These are phyloP conservation scores for Spizellomyces punctatus DNA, from an alignment of 192 early-diverging fungal species.

Conservation along the genomic window DNA sequence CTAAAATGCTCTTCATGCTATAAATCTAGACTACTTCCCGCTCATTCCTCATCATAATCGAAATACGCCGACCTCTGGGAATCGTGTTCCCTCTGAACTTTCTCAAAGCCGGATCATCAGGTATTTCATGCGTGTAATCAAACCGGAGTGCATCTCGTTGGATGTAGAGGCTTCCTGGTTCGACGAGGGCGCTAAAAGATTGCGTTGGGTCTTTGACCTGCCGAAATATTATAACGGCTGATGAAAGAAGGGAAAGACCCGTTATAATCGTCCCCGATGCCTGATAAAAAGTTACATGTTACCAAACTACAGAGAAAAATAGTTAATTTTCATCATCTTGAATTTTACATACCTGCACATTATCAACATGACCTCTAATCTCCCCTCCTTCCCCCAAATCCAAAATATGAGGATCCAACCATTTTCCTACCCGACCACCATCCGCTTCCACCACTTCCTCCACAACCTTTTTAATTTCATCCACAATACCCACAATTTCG, in stretches of 20 bases:
- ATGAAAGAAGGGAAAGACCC: conserved; percentile 72
- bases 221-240: conserved; percentile 72
- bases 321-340: too few relatives aligned
- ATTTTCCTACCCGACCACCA: conserved; percentile 26
- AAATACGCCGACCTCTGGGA: conserved; percentile 66
- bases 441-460: conserved; percentile 43
- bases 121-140: conserved; percentile 81
- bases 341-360: conserved; percentile 42
- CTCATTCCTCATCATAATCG: conserved; percentile 70
- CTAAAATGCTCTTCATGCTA: too few relatives aligned
- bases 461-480: conserved; percentile 61
- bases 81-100: conserved; percentile 56
- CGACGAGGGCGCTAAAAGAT: conserved; percentile 64
- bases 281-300: conserved; percentile 17
- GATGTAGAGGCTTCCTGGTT: conserved; percentile 71
- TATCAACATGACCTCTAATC: conserved; percentile 83
- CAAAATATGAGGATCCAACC: conserved; percentile 79
- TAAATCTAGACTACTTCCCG: not conserved
- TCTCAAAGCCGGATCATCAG: conserved; percentile 47
- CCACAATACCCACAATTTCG: conserved; percentile 53
- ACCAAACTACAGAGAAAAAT: not conserved
- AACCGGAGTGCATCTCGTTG: conserved; percentile 72
- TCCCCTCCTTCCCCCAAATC: conserved; percentile 69
- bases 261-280: conserved; percentile 77
- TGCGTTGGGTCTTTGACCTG: conserved; percentile 62